Conservation (phyloP, 306 rosid genomes). For the Castanea sativa region DNA sequence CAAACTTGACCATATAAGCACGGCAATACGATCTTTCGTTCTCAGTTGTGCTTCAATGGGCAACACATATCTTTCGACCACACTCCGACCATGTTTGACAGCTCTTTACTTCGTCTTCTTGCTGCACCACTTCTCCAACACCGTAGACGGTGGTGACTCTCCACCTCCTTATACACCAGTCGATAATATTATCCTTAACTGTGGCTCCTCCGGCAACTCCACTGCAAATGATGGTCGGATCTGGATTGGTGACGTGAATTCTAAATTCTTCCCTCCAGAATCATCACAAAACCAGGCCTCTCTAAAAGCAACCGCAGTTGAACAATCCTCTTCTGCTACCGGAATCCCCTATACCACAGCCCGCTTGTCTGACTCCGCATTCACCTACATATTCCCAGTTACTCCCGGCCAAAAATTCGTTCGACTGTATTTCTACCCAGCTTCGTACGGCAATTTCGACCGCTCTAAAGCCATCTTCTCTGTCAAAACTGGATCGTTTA, state of each 20-base stretch:
- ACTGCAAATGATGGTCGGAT: not conserved
- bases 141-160: not conserved
- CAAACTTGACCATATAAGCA: no score
- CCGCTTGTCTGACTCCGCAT: conserved; percentile 29
- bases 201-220: not conserved
- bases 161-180: not conserved
- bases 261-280: not conserved
- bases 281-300: not conserved
- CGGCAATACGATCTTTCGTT: not conserved
- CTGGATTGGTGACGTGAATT: not conserved
- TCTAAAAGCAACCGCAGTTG: accelerated
- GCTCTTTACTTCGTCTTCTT: not conserved
- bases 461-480: conserved; percentile 31
- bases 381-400: conserved; percentile 34
- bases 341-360: conserved; percentile 36
- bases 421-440: conserved; percentile 40
- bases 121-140: not conserved
- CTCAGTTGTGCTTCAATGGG: not conserved
- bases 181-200: not conserved
- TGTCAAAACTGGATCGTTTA: conserved; percentile 21
- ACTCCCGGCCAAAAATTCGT: conserved; percentile 43
- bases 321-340: not conserved
- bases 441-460: conserved; percentile 19
- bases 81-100: not conserved
- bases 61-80: no score